Conservation (phyloP, 2,329 filamentous ascomycete species). For the Fusarium sp. region DNA sequence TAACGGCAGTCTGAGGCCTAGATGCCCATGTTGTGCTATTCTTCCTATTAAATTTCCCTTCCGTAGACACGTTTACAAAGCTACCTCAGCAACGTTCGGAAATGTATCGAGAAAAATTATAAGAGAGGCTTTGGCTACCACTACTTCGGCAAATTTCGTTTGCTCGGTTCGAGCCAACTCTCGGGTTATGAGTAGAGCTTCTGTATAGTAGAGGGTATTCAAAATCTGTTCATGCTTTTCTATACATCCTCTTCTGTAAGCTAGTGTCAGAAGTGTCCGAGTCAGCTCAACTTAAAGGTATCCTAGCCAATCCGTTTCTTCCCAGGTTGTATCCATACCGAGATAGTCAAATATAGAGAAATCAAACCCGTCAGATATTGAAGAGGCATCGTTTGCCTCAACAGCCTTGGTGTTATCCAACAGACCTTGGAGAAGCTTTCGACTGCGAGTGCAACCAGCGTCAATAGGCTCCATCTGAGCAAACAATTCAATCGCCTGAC, state of each 20-base stretch:
- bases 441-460: not conserved
- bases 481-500: not conserved
- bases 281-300: not conserved
- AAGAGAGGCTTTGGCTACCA: too few relatives aligned
- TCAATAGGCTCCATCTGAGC: not conserved
- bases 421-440: not conserved
- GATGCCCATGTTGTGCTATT: not conserved
- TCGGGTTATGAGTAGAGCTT: too few relatives aligned
- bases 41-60: accelerated
- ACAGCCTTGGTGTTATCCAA: not conserved
- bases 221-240: not conserved
- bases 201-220: too few relatives aligned
- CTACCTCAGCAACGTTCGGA: too few relatives aligned
- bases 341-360: not conserved
- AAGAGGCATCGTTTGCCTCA: not conserved
- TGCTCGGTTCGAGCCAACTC: too few relatives aligned
- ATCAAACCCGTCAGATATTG: not conserved
- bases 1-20: not conserved
- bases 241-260: accelerated
- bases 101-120: accelerated
- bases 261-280: too few relatives aligned
- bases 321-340: not conserved
- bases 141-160: accelerated
- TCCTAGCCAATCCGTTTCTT: not conserved
- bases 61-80: too few relatives aligned